Conservation (phyloP, 257 asterid species). For the Nyctanthes arbortristis region DNA sequence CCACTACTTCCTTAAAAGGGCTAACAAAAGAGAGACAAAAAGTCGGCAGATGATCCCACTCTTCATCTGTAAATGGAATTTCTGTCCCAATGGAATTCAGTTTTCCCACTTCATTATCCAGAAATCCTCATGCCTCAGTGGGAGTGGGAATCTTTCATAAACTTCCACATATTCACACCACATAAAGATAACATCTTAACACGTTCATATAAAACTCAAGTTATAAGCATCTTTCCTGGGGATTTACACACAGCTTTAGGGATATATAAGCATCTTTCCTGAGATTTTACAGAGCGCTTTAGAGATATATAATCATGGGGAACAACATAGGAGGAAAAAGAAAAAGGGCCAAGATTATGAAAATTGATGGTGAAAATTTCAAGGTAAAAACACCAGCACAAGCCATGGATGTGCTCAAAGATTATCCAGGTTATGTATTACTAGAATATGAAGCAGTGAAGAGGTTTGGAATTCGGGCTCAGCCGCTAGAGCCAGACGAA, state of each 20-base stretch:
- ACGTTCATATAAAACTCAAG: slow-evolving; percentile 6
- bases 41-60: slow-evolving; percentile 15
- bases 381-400: slow-evolving; percentile 50
- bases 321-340: slow-evolving; percentile 45
- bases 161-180: slow-evolving; percentile 33
- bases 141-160: slow-evolving; percentile 12
- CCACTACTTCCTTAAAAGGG: neutral
- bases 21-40: slow-evolving; percentile 17
- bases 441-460: slow-evolving; percentile 53
- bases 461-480: slow-evolving; percentile 64
- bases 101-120: slow-evolving; percentile 26
- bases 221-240: too few relatives aligned
- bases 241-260: too few relatives aligned
- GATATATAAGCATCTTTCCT: neutral
- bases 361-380: slow-evolving; percentile 57
- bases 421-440: slow-evolving; percentile 58
- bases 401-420: slow-evolving; percentile 54
- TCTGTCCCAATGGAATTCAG: neutral
- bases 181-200: neutral
- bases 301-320: slow-evolving; percentile 44
- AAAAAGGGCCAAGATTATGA: slow-evolving; percentile 58
- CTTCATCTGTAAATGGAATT: neutral
- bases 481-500: slow-evolving; percentile 41
- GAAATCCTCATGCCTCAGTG: slow-evolving; percentile 22
- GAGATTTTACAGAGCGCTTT: neutral